Conservation (phyloP, 2,329 filamentous ascomycete species). For the Coniochaeta ligniaria region DNA sequence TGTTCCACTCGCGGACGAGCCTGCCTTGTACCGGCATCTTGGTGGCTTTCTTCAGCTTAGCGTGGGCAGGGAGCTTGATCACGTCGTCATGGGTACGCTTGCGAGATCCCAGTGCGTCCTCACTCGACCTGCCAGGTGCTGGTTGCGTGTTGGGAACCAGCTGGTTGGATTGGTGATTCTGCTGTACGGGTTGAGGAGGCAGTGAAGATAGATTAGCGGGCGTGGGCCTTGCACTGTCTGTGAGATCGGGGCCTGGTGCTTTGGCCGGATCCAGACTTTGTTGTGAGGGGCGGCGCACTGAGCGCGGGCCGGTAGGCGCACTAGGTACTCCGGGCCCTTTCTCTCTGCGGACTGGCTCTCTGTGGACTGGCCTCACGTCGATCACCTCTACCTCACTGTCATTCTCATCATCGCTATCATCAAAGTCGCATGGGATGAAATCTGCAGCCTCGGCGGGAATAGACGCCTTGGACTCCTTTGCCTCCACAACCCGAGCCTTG, state of each 20-base stretch:
- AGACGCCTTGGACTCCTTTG: conserved; percentile 33
- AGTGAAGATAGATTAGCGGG: background rate
- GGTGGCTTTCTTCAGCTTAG: conserved; percentile 41
- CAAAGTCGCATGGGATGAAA: conserved; percentile 80
- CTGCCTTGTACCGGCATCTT: conserved; percentile 42
- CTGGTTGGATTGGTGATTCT: conserved; percentile 8
- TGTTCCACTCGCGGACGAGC: conserved; percentile 45
- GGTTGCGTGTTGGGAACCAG: conserved; percentile 19
- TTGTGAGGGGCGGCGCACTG: background rate
- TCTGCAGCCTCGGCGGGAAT: conserved; percentile 61
- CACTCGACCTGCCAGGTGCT: conserved; percentile 21
- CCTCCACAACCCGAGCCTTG: conserved; percentile 72
- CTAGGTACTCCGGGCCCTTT: background rate
- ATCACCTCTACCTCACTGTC: conserved; percentile 12
- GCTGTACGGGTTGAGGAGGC: background rate
- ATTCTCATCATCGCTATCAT: conserved; percentile 42
- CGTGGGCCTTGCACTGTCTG: background rate
- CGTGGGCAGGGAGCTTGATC: conserved; percentile 51
- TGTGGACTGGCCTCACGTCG: conserved; percentile 1
- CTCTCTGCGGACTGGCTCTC: background rate
- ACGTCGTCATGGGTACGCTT: conserved; percentile 71
- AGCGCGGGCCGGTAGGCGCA: conserved; percentile 5
- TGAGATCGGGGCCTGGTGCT: background rate
- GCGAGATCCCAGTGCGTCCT: conserved; percentile 47
- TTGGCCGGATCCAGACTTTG: background rate